Evolutionary conservation across 208 protist species (phyloP).

Genomic region (Naegleria lovaniensis): DNA sequence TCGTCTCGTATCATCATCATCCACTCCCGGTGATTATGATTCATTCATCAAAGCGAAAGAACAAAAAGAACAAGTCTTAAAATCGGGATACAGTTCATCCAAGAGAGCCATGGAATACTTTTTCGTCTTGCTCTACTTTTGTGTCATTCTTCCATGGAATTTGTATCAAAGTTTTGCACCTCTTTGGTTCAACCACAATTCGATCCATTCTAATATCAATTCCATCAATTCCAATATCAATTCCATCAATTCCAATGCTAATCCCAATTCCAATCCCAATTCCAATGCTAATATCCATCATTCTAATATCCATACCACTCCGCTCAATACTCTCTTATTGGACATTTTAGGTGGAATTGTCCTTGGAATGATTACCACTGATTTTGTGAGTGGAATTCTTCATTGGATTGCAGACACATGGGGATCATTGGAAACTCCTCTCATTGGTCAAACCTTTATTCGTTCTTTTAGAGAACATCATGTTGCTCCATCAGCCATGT

Average conservation of each 20-base stretch:
- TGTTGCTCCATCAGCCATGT: conserved; percentile 77
- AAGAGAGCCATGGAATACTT: background rate
- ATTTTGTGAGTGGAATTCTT: conserved; percentile 76
- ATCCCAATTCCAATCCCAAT: too few species aligned
- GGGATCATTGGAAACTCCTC: conserved; percentile 70
- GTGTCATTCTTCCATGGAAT: background rate
- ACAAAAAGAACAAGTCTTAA: background rate
- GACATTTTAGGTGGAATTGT: conserved; percentile 43
- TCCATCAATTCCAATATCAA: too few species aligned
- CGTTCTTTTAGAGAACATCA: conserved; percentile 88
- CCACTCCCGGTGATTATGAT: background rate
- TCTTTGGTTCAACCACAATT: background rate
- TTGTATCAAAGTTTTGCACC: background rate
- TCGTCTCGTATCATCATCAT: background rate
- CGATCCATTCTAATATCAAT: too few species aligned
- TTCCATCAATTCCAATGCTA: too few species aligned
- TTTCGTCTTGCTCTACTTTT: background rate
- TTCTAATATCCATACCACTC: too few species aligned
- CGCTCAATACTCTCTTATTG: too few species aligned
- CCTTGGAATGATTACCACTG: conserved; percentile 69
- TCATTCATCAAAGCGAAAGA: background rate
- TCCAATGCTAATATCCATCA: too few species aligned
- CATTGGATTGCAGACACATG: conserved; percentile 87
- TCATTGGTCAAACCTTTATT: conserved; percentile 69
- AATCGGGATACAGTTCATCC: background rate